Percentiles rank a stretch among this genome's conserved stretches.
Conservation (phyloP, 1,284 basidiomycete genomes). For the Heterobasidion parviporum region DNA sequence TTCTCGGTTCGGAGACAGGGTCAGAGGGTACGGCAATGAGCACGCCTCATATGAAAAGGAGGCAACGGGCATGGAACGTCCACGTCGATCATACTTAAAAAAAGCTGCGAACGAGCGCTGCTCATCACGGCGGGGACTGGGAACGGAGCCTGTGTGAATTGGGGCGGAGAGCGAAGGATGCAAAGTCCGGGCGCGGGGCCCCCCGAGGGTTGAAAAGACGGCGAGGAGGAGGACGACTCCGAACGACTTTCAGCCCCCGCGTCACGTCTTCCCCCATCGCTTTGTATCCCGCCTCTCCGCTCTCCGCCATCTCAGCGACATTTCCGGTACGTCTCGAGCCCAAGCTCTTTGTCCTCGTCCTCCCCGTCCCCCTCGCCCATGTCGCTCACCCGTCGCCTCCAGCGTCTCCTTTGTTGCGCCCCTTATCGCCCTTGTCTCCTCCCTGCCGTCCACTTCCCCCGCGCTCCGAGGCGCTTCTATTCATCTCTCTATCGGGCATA, state of each 20-base stretch:
- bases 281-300: slow-evolving; percentile 9
- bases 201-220: background rate
- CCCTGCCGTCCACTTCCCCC: slow-evolving; percentile 5
- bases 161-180: slow-evolving; percentile 5
- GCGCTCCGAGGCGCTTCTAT: background rate
- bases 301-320: slow-evolving; percentile 14
- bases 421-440: background rate
- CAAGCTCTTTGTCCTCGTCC: background rate
- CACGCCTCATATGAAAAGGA: no score
- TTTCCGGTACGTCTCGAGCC: slow-evolving; percentile 9
- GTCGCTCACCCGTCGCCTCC: background rate
- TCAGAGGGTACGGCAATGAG: no score
- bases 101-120: no score
- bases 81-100: no score
- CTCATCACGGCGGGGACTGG: no score
- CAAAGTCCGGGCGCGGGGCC: background rate
- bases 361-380: slow-evolving; percentile 4
- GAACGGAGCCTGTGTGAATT: background rate
- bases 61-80: no score
- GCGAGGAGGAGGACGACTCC: background rate
- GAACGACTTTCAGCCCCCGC: slow-evolving; percentile 12
- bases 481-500: background rate
- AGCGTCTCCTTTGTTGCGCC: background rate
- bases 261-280: slow-evolving; percentile 7
- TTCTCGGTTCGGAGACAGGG: no score